Base-by-base conservation (phyloP, 164 flowering plant genomes). In the Saururus chinensis region DNA sequence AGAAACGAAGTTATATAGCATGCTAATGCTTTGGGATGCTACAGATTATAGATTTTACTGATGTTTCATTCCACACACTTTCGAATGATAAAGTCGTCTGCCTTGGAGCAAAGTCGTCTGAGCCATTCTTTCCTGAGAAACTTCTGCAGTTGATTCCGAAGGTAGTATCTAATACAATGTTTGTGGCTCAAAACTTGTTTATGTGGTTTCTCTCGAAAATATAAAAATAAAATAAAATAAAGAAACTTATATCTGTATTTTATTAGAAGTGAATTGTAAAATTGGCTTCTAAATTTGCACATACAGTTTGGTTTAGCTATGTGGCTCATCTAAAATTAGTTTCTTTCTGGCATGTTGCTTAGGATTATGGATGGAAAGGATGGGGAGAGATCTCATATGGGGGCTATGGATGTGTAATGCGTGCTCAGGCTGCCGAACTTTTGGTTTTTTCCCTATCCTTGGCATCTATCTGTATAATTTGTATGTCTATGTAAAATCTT, bases 381-480 rank as follows among this genome's bases (percentile, higher is more conserved):
- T 93, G 97, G 99, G 99, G 97, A 66, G 99, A 93, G 75, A 87
- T 93, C 70, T 93, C 99, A 13, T 93, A 88, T 75, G 97, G 97
- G 68, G 99, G 97, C 23, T 60, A 71, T 71, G 80, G 70, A 70
- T 81, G 89, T 70, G 72, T 85, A 40, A 70, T 74, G 70, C 96
- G 97, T 63, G 99, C 92, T 17, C 74, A 79, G 72, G 96, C 91
- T 69, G 92, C 99, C 69, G 96, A 88, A 54, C 82, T 74, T 80
- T 70, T 93, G 82, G 99, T 93, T 69, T 58, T 61, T 59, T 9
- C 12, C 9, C 51, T 42, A 13, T 30, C 21, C 41, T 30, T 37
- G 14, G 5, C 1, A 42, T 10, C 12, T 42, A 9, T 42, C 12
- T 40, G 42, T 40, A n/a, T n/a, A 42, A 42, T 42, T 9, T 10